Evolutionary conservation across 257 asterid genomes (phyloP).

Genomic region (Nicotiana tomentosiformis): DNA sequence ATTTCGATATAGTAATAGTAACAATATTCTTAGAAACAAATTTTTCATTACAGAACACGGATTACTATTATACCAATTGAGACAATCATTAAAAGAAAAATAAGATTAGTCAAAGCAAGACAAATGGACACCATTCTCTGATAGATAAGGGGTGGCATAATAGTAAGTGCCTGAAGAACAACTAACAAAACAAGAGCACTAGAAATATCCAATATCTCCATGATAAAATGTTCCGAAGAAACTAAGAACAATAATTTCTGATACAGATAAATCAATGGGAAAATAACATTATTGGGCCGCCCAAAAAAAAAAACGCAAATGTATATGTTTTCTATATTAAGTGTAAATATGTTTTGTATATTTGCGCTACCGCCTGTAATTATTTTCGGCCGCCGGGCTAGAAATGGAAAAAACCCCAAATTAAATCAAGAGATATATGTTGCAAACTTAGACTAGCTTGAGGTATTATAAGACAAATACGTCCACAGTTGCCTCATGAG

Average conservation of each 20-base stretch:
- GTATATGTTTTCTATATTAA: no score
- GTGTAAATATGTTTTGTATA: no score
- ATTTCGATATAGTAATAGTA: not conserved
- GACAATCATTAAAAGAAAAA: not conserved
- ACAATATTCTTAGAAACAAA: not conserved
- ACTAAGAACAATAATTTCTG: not conserved
- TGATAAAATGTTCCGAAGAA: not conserved
- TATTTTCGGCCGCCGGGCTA: no score
- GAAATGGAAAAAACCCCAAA: no score
- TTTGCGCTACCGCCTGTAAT: no score
- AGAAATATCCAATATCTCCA: not conserved
- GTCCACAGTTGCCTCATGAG: not conserved
- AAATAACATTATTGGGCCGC: no score
- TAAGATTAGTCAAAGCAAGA: not conserved
- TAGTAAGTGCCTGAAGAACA: not conserved
- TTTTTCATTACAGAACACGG: not conserved
- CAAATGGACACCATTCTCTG: not conserved
- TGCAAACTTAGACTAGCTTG: not conserved
- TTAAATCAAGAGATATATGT: not conserved
- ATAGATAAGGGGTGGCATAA: not conserved
- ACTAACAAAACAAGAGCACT: not conserved
- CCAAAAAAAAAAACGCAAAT: no score
- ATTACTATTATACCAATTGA: not conserved
- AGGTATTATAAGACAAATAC: not conserved
- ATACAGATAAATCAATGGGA: not conserved